A percentile compares a stretch with the other conserved stretches of the same genome.
These are phyloP conservation scores for Thermomyces lanuginosus DNA, from an alignment of 2,329 filamentous ascomycete genomes.

Conservation along the genomic window DNA sequence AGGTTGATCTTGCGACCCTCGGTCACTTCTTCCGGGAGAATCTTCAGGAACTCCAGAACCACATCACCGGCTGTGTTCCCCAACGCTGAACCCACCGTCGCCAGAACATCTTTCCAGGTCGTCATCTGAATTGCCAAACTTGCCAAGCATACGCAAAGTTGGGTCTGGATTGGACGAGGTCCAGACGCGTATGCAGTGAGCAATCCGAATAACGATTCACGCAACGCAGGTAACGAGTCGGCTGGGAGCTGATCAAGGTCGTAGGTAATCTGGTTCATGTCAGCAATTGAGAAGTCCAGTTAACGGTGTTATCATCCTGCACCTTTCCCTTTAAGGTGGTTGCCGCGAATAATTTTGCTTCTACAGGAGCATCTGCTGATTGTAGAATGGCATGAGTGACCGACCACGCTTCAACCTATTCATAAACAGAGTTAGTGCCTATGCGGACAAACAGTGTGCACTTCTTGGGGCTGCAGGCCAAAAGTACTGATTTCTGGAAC, in stretches of 20 bases:
- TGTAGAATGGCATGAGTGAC: constrained; percentile 76
- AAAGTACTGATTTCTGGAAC: constrained; percentile 97
- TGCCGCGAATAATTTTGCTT: constrained; percentile 86
- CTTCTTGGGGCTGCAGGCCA: constrained; percentile 21
- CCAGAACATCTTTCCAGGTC: constrained; percentile 83
- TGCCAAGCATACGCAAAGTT: constrained; percentile 86
- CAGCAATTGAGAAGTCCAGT: constrained; percentile 9
- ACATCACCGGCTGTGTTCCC: constrained; percentile 57
- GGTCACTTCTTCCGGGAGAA: constrained; percentile 95
- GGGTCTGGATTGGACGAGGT: constrained; percentile 68
- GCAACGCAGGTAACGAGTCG: constrained; percentile 56
- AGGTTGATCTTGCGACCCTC: constrained; percentile 99
- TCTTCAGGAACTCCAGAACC: constrained; percentile 88
- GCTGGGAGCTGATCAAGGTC: constrained; percentile 78
- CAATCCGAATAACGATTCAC: constrained; percentile 68
- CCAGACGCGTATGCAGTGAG: constrained; percentile 68
- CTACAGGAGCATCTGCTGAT: constrained; percentile 54
- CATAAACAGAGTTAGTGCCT: constrained; percentile 23
- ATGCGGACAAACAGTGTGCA: background rate
- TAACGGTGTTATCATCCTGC: constrained; percentile 13
- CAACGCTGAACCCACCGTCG: constrained; percentile 62
- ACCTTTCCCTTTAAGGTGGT: constrained; percentile 98
- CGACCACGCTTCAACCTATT: constrained; percentile 83
- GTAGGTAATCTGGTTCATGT: constrained; percentile 64
- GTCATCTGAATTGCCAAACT: constrained; percentile 93